Evolutionary conservation across 345 rosid species (phyloP).

Genomic region (Eucalyptus virginea): DNA sequence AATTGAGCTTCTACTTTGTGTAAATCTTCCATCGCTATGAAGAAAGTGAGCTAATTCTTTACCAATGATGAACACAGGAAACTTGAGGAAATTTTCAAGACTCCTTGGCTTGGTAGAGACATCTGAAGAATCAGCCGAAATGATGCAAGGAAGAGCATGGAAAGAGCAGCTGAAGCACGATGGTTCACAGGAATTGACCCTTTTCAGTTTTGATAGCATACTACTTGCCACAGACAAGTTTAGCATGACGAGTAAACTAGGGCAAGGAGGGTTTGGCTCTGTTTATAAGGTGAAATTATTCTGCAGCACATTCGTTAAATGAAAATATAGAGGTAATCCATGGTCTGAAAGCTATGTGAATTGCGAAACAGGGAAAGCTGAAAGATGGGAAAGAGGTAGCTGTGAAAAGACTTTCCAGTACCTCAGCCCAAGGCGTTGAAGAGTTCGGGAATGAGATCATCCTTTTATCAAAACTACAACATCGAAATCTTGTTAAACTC

Average conservation of each 20-base stretch:
- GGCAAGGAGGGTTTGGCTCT: background rate
- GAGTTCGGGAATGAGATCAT: background rate
- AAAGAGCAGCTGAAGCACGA: background rate
- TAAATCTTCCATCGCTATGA: background rate
- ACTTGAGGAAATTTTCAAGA: background rate
- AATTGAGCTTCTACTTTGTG: background rate
- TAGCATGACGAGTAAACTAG: background rate
- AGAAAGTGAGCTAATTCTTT: background rate
- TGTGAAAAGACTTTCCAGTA: background rate
- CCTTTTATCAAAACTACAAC: background rate
- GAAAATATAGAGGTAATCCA: background rate
- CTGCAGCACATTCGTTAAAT: background rate
- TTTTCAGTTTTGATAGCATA: background rate
- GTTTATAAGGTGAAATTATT: background rate
- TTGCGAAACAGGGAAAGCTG: background rate
- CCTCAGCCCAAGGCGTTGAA: background rate
- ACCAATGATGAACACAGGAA: background rate
- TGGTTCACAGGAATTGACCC: background rate
- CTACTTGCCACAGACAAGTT: background rate
- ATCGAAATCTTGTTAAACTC: slow-evolving; percentile 42
- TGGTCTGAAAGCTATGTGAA: background rate
- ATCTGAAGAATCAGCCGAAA: background rate
- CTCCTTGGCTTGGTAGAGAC: background rate
- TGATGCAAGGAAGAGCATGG: background rate
- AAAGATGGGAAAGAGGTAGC: background rate